These are phyloP conservation scores for Lachnellula willkommii DNA, from an alignment of 2,329 filamentous ascomycete species.

Conservation along the genomic window DNA sequence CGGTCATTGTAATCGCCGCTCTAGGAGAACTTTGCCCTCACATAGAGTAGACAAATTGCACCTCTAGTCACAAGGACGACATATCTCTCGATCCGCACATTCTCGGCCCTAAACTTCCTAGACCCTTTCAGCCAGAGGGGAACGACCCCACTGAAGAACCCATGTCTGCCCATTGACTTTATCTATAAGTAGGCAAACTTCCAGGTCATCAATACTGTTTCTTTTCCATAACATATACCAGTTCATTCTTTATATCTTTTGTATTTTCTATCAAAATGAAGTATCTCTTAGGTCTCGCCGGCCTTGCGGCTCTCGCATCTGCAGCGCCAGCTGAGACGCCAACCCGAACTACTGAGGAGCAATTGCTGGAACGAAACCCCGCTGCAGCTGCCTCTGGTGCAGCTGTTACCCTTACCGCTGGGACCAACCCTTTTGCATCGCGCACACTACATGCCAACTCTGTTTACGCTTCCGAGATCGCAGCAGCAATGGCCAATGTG, in stretches of 20 bases:
- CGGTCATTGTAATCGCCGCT: conserved; percentile 1
- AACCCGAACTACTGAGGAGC: conserved; percentile 7
- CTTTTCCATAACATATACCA: conserved; percentile 8
- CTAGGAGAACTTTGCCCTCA: conserved; percentile 7
- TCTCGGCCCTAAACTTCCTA: conserved; percentile 19
- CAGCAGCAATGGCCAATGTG: conserved; percentile 46
- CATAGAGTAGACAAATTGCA: conserved; percentile 12
- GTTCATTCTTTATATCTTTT: background rate
- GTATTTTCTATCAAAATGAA: conserved; percentile 16
- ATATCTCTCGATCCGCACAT: conserved; percentile 13
- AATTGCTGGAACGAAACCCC: conserved; percentile 1
- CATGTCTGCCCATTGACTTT: background rate
- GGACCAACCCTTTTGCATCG: conserved; percentile 46
- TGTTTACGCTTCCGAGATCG: conserved; percentile 52
- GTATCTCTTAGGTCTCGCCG: conserved; percentile 20
- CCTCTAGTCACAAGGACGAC: conserved; percentile 17
- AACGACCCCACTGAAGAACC: conserved; percentile 4
- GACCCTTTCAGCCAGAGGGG: conserved; percentile 20
- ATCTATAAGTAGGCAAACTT: conserved; percentile 14
- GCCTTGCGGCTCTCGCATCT: conserved; percentile 17
- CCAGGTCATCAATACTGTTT: conserved; percentile 1
- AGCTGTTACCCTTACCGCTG: conserved; percentile 21
- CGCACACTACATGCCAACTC: conserved; percentile 49
- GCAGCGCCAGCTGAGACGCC: conserved; percentile 17
- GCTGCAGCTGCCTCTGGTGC: conserved; percentile 14